phyloP scores from a whole-genome alignment of 345 rosid genomes.

The Passiflora organensis region DNA sequence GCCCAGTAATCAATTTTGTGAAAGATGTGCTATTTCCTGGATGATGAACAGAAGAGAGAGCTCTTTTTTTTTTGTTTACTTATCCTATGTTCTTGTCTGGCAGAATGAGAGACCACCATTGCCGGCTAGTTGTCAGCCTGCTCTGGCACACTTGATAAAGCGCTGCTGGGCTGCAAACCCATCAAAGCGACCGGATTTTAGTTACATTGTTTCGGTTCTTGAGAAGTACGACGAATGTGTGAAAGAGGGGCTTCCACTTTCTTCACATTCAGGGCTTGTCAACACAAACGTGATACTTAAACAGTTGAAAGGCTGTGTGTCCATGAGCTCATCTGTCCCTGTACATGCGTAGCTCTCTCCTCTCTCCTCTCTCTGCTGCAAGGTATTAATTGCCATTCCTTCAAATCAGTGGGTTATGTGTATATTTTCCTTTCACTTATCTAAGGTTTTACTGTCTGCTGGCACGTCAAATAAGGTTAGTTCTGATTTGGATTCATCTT shows the following conservation, averaged over 20 bases:
- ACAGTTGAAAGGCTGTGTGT: conserved; percentile 68
- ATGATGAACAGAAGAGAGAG: no score
- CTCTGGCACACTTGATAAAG: conserved; percentile 79
- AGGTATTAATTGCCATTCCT: no score
- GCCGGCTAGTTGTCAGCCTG: conserved; percentile 90
- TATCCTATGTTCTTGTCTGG: conserved; percentile 7
- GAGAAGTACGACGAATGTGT: conserved; percentile 85
- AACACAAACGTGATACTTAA: conserved; percentile 58
- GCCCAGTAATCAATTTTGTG: no score
- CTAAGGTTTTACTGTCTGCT: no score
- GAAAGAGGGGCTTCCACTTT: conserved; percentile 84
- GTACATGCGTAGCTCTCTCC: no score
- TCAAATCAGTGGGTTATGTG: no score
- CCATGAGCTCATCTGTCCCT: conserved; percentile 66
- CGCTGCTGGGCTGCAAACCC: conserved; percentile 93
- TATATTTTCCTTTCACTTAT: no score
- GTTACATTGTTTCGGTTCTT: conserved; percentile 63
- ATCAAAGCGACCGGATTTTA: conserved; percentile 82
- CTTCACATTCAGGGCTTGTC: conserved; percentile 64
- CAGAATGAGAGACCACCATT: conserved; percentile 92
- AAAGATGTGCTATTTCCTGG: no score
- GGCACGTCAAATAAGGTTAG: no score
- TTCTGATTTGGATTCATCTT: no score
- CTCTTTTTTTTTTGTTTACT: no score
- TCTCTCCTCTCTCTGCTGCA: no score